phyloP scores from a whole-genome alignment of 2,329 filamentous ascomycete species.

The Colletotrichum coccodes region DNA sequence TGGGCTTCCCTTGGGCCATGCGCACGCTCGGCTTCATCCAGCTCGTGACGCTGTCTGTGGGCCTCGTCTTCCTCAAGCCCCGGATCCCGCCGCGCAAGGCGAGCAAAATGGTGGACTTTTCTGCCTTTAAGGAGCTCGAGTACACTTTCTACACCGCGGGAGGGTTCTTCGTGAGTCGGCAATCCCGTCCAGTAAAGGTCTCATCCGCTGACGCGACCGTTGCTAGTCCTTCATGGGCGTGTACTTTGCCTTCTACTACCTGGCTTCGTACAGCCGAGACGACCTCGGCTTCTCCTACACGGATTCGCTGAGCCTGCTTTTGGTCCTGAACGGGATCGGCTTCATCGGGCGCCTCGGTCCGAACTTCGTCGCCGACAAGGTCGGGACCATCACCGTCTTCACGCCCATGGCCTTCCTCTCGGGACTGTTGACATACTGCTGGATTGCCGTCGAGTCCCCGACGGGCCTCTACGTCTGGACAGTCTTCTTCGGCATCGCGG shows the following conservation, averaged over 20 bases:
- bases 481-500: conserved; percentile 71
- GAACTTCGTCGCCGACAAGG: conserved; percentile 65
- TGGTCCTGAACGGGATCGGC: conserved; percentile 73
- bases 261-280: conserved; percentile 59
- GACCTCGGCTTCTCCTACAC: conserved; percentile 55
- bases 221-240: conserved; percentile 58
- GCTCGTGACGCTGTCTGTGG: conserved; percentile 49
- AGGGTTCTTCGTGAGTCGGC: conserved; percentile 22
- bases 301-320: conserved; percentile 68
- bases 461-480: conserved; percentile 70
- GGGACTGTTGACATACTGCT: conserved; percentile 60
- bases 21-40: conserved; percentile 59
- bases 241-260: conserved; percentile 70
- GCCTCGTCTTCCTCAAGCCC: conserved; percentile 50
- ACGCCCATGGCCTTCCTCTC: conserved; percentile 56
- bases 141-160: conserved; percentile 24
- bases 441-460: conserved; percentile 64
- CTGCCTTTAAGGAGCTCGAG: conserved; percentile 51
- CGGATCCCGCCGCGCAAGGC: conserved; percentile 50
- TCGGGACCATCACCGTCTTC: conserved; percentile 70
- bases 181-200: neutral
- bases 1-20: conserved; percentile 67
- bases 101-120: conserved; percentile 53
- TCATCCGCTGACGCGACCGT: conserved; percentile 27
- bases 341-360: conserved; percentile 67